phyloP scores from a whole-genome alignment of 2,329 filamentous ascomycete genomes.

The Trichoderma asperellum region DNA sequence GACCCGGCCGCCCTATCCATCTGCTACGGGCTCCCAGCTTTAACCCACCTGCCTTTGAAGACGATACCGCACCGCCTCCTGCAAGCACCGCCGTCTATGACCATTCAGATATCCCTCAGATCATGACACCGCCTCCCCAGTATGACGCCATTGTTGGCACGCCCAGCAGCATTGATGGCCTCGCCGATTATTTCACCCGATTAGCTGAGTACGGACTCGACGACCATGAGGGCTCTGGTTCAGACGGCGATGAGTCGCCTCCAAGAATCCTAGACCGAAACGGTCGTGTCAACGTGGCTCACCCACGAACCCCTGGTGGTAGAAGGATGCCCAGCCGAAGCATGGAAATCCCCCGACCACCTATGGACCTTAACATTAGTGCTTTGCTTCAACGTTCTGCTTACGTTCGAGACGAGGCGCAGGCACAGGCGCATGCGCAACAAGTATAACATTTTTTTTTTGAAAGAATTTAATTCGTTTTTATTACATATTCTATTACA shows the following conservation, averaged over 20 bases:
- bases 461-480: not conserved
- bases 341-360: constrained; percentile 55
- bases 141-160: constrained; percentile 80
- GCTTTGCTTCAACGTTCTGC: constrained; percentile 29
- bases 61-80: constrained; percentile 57
- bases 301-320: constrained; percentile 59
- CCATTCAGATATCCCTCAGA: constrained; percentile 31
- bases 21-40: constrained; percentile 82
- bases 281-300: constrained; percentile 61
- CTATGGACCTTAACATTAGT: constrained; percentile 37
- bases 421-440: not conserved
- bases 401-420: constrained; percentile 7
- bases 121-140: constrained; percentile 80
- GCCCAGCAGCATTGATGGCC: constrained; percentile 65
- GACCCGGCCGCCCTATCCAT: constrained; percentile 70
- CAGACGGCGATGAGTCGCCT: constrained; percentile 49
- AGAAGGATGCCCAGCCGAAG: constrained; percentile 59
- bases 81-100: constrained; percentile 34
- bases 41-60: constrained; percentile 85
- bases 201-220: constrained; percentile 70
- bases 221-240: constrained; percentile 46
- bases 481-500: not conserved
- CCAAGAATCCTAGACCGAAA: constrained; percentile 54
- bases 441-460: constrained; percentile 15
- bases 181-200: constrained; percentile 87